These are phyloP conservation scores for Dimocarpus longan DNA, from an alignment of 345 rosid genomes.

Conservation along the genomic window DNA sequence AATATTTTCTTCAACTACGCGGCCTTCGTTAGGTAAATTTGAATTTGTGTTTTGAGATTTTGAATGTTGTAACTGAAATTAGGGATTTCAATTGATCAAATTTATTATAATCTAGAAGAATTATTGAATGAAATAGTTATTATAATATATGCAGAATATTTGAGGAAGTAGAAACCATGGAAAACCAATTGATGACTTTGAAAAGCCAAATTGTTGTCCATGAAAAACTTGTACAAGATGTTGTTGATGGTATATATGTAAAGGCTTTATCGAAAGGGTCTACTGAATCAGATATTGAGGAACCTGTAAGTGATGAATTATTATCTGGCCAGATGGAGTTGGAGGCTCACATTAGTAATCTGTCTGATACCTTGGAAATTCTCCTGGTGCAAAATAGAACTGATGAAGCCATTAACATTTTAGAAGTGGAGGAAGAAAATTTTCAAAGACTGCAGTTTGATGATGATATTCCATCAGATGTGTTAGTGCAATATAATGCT, in stretches of 20 bases:
- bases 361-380: conserved; percentile 48
- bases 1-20: conserved; percentile 46
- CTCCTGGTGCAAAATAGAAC: conserved; percentile 48
- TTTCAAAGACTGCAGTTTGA: conserved; percentile 32
- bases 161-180: conserved; percentile 49
- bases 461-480: conserved; percentile 20
- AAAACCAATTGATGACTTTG: conserved; percentile 45
- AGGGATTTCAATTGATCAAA: not conserved
- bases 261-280: conserved; percentile 38
- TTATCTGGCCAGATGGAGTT: conserved; percentile 25
- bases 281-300: conserved; percentile 29
- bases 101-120: not conserved
- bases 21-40: conserved; percentile 50
- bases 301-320: conserved; percentile 32
- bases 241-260: conserved; percentile 35
- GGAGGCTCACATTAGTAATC: conserved; percentile 33
- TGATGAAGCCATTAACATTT: conserved; percentile 47
- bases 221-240: conserved; percentile 44
- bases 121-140: not conserved
- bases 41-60: not conserved
- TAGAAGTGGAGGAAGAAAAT: conserved; percentile 47
- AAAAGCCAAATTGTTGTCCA: conserved; percentile 47
- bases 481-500: conserved; percentile 33
- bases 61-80: not conserved
- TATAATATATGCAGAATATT: conserved; percentile 39